Evolutionary conservation across 2,329 filamentous ascomycete genomes (phyloP), one percentile per base, ranked within the genome.

Genomic region (Furcasterigmium sp.): DNA sequence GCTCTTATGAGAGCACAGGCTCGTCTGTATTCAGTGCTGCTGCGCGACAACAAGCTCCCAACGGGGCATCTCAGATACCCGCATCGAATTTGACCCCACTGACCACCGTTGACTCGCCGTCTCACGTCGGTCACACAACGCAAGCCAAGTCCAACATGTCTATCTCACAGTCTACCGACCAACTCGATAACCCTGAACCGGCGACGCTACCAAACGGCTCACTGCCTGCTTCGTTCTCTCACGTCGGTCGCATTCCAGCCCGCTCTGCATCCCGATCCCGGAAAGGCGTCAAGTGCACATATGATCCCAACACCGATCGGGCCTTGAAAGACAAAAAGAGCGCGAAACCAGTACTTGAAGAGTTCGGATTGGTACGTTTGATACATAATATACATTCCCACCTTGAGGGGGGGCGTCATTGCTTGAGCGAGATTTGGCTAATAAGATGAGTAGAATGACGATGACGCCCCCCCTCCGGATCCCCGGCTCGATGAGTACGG

Each of bases 391-490:
- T 53, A 7, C 55, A 65, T 61, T 67, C 51, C 51, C 44, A 39
- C 55, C 54, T 53, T 53, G 58, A 59, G 69, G 72, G 76, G 77
- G 78, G 68, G 73, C 72, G 79, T 82, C 79, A 80, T 81, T 75
- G 73, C 65, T 60, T 65, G 64, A 61, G 63, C 69, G 66, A 57
- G 62, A 60, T 57, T 65, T 51, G 75, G 76, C 78, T 82, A 83
- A 82, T 76, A 59, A 58, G 61, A 62, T 69, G 71, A 73, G 69
- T 76, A 86, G 81, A 80, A 86, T 77, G 30, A 41, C 29, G 84
- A 91, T 81, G 84, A 89, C 70, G 78, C 79, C 71, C 80, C 81
- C 65, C 80, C 86, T 59, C 70, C 80, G 53, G 93, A 98, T 65
- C 93, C 93, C 51, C 87, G 93, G 56, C 73, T 95, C 47, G 32